These are phyloP conservation scores for Saccharomycopsis sp. DNA, from an alignment of 805 yeast species.

Conservation along the genomic window DNA sequence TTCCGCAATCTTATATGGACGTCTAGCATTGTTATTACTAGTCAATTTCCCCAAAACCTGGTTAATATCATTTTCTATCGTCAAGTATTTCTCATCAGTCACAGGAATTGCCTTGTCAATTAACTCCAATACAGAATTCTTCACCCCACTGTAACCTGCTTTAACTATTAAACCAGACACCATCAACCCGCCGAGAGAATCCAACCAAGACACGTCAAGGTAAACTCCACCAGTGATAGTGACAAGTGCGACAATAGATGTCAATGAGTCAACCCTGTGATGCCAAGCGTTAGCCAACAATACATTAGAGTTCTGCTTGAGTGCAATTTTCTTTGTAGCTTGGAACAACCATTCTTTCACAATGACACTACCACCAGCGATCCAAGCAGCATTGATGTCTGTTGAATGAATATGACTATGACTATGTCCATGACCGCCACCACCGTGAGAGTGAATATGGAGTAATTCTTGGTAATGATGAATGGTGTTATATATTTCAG, in stretches of 20 bases:
- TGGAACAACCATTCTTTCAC: constrained; percentile 85
- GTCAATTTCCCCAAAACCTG: constrained; percentile 29
- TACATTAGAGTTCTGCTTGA: constrained; percentile 74
- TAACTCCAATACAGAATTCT: constrained; percentile 64
- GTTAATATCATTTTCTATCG: constrained; percentile 35
- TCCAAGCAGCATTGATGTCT: constrained; percentile 91
- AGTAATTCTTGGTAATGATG: constrained; percentile 20
- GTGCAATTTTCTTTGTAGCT: constrained; percentile 77
- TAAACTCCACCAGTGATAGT: constrained; percentile 84
- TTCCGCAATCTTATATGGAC: constrained; percentile 33
- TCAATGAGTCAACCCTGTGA: constrained; percentile 89
- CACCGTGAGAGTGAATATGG: constrained; percentile 18
- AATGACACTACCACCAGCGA: constrained; percentile 82
- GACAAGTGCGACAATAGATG: constrained; percentile 82
- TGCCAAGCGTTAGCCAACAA: constrained; percentile 98
- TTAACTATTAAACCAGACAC: constrained; percentile 77
- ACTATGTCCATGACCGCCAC: constrained; percentile 31
- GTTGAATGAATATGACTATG: constrained; percentile 38
- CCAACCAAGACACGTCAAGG: constrained; percentile 74
- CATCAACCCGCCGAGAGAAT: constrained; percentile 84
- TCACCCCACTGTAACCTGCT: constrained; percentile 77
- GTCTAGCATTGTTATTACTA: constrained; percentile 36
- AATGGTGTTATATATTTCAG: constrained; percentile 44
- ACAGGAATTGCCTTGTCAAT: constrained; percentile 62
- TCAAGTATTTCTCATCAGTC: constrained; percentile 42